These are phyloP conservation scores for Psilocybe azurescens DNA, from an alignment of 768 basidiomycete species.

Conservation along the genomic window DNA sequence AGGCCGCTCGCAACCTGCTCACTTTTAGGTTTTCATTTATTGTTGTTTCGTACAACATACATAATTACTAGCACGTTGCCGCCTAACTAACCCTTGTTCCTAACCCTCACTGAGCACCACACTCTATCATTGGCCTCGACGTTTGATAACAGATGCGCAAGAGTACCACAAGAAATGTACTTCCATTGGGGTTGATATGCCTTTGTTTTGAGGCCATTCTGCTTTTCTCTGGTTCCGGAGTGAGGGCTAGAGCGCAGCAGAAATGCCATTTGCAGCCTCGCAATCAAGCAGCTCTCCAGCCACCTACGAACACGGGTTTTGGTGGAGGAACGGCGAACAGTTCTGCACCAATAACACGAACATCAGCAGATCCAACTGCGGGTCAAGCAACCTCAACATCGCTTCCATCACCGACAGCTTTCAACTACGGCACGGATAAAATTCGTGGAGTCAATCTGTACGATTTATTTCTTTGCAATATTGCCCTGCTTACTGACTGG, in stretches of 20 bases:
- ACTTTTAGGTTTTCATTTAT: neutral
- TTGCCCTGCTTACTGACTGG: neutral
- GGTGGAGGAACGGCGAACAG: neutral
- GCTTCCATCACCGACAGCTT: conserved; percentile 20
- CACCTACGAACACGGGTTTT: conserved; percentile 18
- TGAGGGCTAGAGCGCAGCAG: conserved; percentile 22
- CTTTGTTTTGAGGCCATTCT: conserved; percentile 21
- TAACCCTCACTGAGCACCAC: neutral
- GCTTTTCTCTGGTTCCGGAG: conserved; percentile 13
- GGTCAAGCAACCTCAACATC: conserved; percentile 10
- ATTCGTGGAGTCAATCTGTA: conserved; percentile 34
- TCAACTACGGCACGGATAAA: conserved; percentile 28
- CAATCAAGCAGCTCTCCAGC: conserved; percentile 20
- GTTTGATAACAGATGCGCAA: neutral
- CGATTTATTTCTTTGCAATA: conserved; percentile 8
- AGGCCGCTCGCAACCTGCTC: too few relatives aligned
- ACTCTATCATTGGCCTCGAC: neutral
- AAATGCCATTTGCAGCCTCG: conserved; percentile 26
- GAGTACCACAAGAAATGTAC: neutral
- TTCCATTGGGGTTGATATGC: conserved; percentile 15
- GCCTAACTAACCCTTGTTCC: neutral
- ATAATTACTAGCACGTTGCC: neutral
- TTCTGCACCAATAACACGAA: conserved; percentile 3
- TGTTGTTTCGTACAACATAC: neutral
- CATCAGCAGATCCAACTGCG: conserved; percentile 11